Base-by-base conservation (phyloP, 2,329 filamentous ascomycete genomes). In the Aspergillus sp. region DNA sequence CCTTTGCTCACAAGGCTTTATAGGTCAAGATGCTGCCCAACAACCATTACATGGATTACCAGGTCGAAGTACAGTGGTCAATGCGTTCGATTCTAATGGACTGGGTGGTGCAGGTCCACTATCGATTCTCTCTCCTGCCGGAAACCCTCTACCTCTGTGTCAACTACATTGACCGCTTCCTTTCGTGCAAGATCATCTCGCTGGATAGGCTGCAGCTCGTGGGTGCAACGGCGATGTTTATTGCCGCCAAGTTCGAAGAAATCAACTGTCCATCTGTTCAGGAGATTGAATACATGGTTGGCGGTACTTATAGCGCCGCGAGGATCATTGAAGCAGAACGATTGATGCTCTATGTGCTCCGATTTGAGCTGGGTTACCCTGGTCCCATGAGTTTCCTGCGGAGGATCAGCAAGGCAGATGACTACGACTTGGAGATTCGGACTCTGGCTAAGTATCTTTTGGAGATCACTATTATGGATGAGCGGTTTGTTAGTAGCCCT, bases 211-310 rank as follows among this genome's bases (percentile, higher is more conserved):
- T 98, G 41, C 93, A 98, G 72, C 81, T 98, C 10, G 93, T 97
- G 44, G 93, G 93, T 41, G 91, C 93, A 26, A 97, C 93, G 3
- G 93, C 93, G 28, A 85, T 98, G 56, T 90, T 97, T 59, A 84
- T 98, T 50, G 93, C 93, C 8, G 87, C 93, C 57, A 98, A 98
- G 71, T 98, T 96, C 64, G 93, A 98, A 69, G 93, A 98, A 72
- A 96, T 98, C 73, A 94, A 95, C 69, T 95, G 90, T 67, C 93
- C 90, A 27, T 95, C 91, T 1, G 82, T 98, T 26, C 80, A 86
- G 51, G 93, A 98, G 73, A 94, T 98, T 60, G 86, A 95, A 50
- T 97, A 91, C 74, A 97, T 98, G 91, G 93, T 98, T 36, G 93
- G 98, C 64, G 80, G 83, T 39, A 89, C 88, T 46, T 98, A 96